Conservation (phyloP, 2,329 filamentous ascomycete genomes). For the Elsinoe ampelina region DNA sequence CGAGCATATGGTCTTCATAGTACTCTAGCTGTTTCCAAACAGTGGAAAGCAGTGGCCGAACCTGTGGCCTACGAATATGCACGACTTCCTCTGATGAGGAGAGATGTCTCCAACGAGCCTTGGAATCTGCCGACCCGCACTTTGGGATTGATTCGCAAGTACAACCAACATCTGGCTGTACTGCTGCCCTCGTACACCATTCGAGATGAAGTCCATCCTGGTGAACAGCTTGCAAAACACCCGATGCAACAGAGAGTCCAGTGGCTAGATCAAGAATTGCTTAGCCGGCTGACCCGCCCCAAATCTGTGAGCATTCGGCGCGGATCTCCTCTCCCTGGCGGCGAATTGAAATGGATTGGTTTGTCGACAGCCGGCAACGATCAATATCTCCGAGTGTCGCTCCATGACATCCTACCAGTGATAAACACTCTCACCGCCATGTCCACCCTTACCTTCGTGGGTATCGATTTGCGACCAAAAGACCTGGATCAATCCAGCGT, state of each 20-base stretch:
- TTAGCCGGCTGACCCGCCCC: neutral
- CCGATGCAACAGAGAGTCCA: neutral
- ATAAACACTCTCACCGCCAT: neutral
- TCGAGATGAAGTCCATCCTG: constrained; percentile 1
- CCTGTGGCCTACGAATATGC: neutral
- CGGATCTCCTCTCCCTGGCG: neutral
- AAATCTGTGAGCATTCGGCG: neutral
- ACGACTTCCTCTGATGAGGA: neutral
- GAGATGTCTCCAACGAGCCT: neutral
- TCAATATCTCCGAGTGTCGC: neutral
- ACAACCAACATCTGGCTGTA: neutral
- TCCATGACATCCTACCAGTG: neutral
- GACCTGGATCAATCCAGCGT: neutral
- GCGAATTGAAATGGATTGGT: neutral
- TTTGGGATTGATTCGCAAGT: neutral
- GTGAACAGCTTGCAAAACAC: neutral
- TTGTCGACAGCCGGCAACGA: neutral
- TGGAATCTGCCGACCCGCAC: neutral
- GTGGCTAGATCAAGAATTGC: neutral
- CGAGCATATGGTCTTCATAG: neutral
- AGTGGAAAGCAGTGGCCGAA: neutral
- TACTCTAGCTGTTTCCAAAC: neutral
- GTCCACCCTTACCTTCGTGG: neutral
- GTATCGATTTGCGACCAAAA: neutral
- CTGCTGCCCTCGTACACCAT: neutral